Conservation (phyloP, 305 asterid genomes). For the Solanum chacoense region DNA sequence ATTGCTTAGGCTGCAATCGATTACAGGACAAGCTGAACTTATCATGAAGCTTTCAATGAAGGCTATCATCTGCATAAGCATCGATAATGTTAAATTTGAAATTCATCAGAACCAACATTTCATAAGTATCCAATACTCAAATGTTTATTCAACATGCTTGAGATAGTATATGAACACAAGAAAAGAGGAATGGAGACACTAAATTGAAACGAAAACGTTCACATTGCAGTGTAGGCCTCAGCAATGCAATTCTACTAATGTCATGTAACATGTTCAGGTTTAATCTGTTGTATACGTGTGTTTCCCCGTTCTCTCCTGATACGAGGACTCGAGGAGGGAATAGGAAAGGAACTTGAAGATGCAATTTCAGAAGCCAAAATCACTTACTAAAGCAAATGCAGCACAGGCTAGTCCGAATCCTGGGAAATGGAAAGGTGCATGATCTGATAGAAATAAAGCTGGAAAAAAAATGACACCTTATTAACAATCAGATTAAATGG, state of each 20-base stretch:
- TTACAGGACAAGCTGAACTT: constrained; percentile 25
- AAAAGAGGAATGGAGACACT: background rate
- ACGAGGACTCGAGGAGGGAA: background rate
- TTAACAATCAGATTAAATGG: background rate
- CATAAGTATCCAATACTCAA: background rate
- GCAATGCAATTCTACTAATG: background rate
- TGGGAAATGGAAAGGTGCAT: constrained; percentile 78
- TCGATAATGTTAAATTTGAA: background rate
- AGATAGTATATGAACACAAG: background rate
- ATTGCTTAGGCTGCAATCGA: constrained; percentile 7
- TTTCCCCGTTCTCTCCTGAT: background rate
- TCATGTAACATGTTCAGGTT: too few relatives aligned
- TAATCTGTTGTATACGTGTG: background rate
- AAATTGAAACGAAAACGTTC: background rate
- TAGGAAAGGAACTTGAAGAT: background rate
- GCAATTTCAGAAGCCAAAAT: background rate
- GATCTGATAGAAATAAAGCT: constrained; percentile 77
- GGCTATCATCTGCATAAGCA: constrained; percentile 49
- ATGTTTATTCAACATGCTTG: background rate
- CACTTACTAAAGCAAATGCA: constrained; percentile 58
- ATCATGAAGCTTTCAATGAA: constrained; percentile 51
- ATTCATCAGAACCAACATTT: background rate
- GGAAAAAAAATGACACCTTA: background rate
- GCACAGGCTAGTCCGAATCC: constrained; percentile 83
- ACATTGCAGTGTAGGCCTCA: background rate